These are phyloP conservation scores for Aspergillus vadensis DNA, from an alignment of 2,329 filamentous ascomycete species.

Conservation along the genomic window DNA sequence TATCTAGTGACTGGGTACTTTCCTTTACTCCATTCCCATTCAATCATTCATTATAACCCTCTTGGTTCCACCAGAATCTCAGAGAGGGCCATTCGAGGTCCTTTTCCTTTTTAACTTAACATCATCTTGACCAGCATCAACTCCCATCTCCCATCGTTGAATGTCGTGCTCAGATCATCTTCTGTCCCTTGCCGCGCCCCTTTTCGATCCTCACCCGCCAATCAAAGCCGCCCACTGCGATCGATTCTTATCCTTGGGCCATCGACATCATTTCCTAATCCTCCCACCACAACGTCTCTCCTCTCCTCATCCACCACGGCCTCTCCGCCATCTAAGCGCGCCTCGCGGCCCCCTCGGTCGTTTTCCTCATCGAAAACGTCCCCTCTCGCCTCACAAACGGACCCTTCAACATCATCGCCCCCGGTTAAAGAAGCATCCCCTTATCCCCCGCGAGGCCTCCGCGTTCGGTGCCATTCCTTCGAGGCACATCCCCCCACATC, in stretches of 20 bases:
- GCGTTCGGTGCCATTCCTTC: slow-evolving; percentile 19
- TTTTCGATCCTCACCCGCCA: slow-evolving; percentile 26
- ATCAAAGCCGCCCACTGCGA: slow-evolving; percentile 20
- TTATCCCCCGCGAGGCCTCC: slow-evolving; percentile 17
- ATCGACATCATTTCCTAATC: slow-evolving; percentile 11
- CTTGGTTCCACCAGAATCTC: too few relatives aligned
- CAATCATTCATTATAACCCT: too few relatives aligned
- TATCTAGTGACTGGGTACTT: too few relatives aligned
- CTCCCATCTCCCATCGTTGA: slow-evolving; percentile 3
- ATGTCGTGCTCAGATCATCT: slow-evolving; percentile 26
- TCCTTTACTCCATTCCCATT: not conserved
- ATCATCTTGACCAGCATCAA: not conserved
- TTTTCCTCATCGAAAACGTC: slow-evolving; percentile 30
- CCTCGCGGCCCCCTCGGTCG: slow-evolving; percentile 9
- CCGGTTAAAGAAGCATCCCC: slow-evolving; percentile 36
- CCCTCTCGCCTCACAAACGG: slow-evolving; percentile 21
- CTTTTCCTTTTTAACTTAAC: not conserved
- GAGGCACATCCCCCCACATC: slow-evolving; percentile 18
- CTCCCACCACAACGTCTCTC: slow-evolving; percentile 12
- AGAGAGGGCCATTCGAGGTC: too few relatives aligned
- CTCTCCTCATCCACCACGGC: slow-evolving; percentile 17
- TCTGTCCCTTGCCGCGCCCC: slow-evolving; percentile 26
- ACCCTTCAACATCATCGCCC: slow-evolving; percentile 40
- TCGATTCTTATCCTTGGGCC: slow-evolving; percentile 7
- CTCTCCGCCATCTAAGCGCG: slow-evolving; percentile 11